Conservation (phyloP, 345 rosid species). For the Litchi chinensis region DNA sequence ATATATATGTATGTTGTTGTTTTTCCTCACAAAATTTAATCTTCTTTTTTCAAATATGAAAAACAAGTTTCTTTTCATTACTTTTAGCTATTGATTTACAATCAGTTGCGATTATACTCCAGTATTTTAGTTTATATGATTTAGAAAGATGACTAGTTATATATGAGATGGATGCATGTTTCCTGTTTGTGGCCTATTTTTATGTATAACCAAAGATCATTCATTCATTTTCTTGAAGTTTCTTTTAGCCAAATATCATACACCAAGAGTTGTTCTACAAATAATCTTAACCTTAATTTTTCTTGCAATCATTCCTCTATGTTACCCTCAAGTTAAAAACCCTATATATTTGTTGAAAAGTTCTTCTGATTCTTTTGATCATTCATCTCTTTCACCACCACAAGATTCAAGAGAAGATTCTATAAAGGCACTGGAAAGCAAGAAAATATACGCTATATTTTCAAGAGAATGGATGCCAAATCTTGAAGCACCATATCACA, state of each 20-base stretch:
- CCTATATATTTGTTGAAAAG: background rate
- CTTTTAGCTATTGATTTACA: too few relatives aligned
- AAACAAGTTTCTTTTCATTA: too few relatives aligned
- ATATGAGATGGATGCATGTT: too few relatives aligned
- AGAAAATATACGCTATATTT: conserved; percentile 55
- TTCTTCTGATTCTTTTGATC: background rate
- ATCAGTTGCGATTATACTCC: too few relatives aligned
- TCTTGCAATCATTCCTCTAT: conserved; percentile 29
- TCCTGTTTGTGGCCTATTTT: too few relatives aligned
- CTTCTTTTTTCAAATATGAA: too few relatives aligned
- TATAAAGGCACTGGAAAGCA: background rate
- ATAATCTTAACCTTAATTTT: conserved; percentile 20
- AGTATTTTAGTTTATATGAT: too few relatives aligned
- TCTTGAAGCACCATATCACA: conserved; percentile 77
- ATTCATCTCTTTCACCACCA: background rate
- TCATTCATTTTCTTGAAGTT: background rate
- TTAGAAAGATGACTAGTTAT: too few relatives aligned
- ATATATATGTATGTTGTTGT: too few relatives aligned
- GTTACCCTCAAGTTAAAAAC: conserved; percentile 12
- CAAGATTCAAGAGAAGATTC: background rate
- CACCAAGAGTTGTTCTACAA: conserved; percentile 13
- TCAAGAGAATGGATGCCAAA: conserved; percentile 84
- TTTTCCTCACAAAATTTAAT: too few relatives aligned
- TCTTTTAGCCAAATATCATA: background rate
- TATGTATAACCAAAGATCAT: too few relatives aligned